A percentile compares a stretch with the other conserved stretches of the same genome.
Evolutionary conservation across 805 yeast species (phyloP).

Genomic region (Cyberlindnera amylophila): DNA sequence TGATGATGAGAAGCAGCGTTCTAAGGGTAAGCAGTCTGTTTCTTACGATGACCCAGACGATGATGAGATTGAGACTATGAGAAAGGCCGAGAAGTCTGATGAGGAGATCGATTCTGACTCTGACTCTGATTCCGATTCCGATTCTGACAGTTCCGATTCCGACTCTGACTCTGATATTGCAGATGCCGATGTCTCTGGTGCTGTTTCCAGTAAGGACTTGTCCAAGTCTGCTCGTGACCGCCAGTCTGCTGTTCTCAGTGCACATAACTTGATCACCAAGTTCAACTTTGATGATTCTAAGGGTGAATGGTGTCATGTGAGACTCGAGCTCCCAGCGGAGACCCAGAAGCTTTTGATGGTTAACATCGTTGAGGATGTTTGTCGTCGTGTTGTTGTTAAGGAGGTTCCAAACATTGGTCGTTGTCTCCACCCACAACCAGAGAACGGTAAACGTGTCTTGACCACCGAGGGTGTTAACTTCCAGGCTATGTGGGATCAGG

Average conservation of each 20-base stretch:
- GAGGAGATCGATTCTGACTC: slow-evolving; percentile 48
- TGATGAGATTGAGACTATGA: slow-evolving; percentile 88
- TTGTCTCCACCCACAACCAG: slow-evolving; percentile 78
- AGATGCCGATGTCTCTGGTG: slow-evolving; percentile 8
- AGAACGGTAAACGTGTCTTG: slow-evolving; percentile 67
- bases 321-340: slow-evolving; percentile 75
- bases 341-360: slow-evolving; percentile 96
- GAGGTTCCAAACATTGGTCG: slow-evolving; percentile 90
- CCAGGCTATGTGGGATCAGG: slow-evolving; percentile 97
- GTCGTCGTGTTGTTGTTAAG: slow-evolving; percentile 86
- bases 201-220: slow-evolving; percentile 32
- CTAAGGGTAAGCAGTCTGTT: slow-evolving; percentile 76
- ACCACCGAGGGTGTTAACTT: slow-evolving; percentile 98
- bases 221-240: slow-evolving; percentile 73
- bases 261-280: slow-evolving; percentile 68
- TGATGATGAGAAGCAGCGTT: slow-evolving; percentile 54
- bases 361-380: slow-evolving; percentile 88
- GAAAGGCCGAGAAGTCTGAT: slow-evolving; percentile 73
- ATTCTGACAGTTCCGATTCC: slow-evolving; percentile 33
- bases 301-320: slow-evolving; percentile 93
- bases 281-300: slow-evolving; percentile 85
- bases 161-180: slow-evolving; percentile 31
- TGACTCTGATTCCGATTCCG: slow-evolving; percentile 33
- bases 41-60: slow-evolving; percentile 96
- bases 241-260: slow-evolving; percentile 73